A percentile compares a stretch with the other conserved stretches of the same genome.
These are phyloP conservation scores for Verticillium albo-atrum DNA, from an alignment of 2,329 filamentous ascomycete species.

Conservation along the genomic window DNA sequence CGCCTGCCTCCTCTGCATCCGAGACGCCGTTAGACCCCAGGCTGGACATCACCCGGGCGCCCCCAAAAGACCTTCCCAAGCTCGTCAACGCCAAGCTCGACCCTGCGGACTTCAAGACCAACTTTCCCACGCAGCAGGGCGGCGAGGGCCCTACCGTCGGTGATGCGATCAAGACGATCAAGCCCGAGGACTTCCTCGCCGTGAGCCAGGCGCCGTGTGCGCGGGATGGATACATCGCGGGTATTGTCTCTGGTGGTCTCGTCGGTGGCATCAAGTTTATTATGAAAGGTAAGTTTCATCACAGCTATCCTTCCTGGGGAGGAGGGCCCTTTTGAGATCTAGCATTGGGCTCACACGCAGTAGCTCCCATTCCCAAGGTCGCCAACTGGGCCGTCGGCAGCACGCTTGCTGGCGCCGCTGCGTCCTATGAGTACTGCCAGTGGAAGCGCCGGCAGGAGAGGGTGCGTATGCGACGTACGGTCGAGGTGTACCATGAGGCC, in stretches of 20 bases:
- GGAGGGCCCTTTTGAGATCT: constrained; percentile 16
- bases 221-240: constrained; percentile 74
- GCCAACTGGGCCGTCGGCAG: constrained; percentile 83
- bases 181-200: constrained; percentile 62
- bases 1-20: background rate
- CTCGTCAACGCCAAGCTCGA: constrained; percentile 8
- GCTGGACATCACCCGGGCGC: background rate
- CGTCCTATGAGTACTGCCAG: constrained; percentile 81
- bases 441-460: constrained; percentile 69
- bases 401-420: constrained; percentile 65
- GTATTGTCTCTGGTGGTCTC: constrained; percentile 74
- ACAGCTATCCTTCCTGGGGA: constrained; percentile 14
- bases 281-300: constrained; percentile 58
- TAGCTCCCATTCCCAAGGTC: constrained; percentile 59
- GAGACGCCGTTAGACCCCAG: background rate
- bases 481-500: constrained; percentile 56
- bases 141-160: constrained; percentile 27
- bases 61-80: constrained; percentile 8
- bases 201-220: constrained; percentile 80
- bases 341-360: constrained; percentile 4
- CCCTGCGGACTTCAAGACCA: constrained; percentile 12
- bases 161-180: constrained; percentile 65
- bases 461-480: constrained; percentile 77
- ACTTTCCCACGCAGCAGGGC: constrained; percentile 13
- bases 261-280: constrained; percentile 71